Evolutionary conservation across 306 rosid genomes (phyloP), one percentile per base, ranked within the genome.

Genomic region (Rosa lucieae): DNA sequence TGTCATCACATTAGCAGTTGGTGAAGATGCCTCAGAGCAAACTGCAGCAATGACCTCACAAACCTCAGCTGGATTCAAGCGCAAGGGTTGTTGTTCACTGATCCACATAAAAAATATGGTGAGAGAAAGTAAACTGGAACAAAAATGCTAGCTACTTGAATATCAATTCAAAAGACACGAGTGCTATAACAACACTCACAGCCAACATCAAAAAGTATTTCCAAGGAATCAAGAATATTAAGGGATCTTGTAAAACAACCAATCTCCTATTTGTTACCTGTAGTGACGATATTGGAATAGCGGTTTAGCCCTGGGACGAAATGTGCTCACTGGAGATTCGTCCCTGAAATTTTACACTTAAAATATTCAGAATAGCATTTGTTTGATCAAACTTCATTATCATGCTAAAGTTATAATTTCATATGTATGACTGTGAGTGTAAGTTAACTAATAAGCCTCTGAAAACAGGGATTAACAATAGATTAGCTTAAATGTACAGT

Each of bases 21-120:
- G 85, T 65, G 87, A 79, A 76, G 92, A 91, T 68, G 87, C 85
- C 90, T 91, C 99, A 17, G 97, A 89, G 93, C 99, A 93, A 89
- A 96, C 99, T 76, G 96, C 99, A 74, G 99, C 94, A 86, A 96
- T 93, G 79, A 96, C 98, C 80, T 93, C 99, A 46, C 89, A 88
- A 69, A 96, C 99, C 94, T 96, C 99, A 44, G 93, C 92, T 82
- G 98, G 98, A 86, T 91, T 93, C 88, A 96, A 84, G 67, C 98
- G 93, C 82, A 96, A 84, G 86, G 99, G 98, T 73, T 96, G 99
- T 83, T 96, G 99, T 82, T 93, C 99, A 83, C 99, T 96, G 90
- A 59, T 88, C 74, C 83, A 84, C 83, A 88, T 61, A 78, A 84
- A 85, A 84, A 78, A 78, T 74, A 78, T 82, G 63, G 81, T 85